Conservation (phyloP, 106 monocot species). For the Dendrobium chrysotoxum region DNA sequence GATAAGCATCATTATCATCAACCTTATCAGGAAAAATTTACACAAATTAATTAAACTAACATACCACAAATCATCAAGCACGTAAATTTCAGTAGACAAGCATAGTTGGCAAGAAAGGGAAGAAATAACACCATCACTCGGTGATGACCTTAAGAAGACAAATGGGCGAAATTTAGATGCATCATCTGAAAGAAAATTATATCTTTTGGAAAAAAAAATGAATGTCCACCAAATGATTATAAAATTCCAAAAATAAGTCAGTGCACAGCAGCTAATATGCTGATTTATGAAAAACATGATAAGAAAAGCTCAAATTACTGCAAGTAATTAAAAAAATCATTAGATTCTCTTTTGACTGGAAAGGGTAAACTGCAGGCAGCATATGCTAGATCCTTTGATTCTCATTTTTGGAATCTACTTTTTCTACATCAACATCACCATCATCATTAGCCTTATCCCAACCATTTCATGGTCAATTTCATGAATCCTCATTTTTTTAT, state of each 20-base stretch:
- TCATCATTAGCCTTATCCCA: background rate
- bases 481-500: conserved; percentile 1
- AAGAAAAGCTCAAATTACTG: background rate
- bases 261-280: background rate
- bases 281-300: background rate
- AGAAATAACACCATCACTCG: no score
- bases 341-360: background rate
- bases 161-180: no score
- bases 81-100: no score
- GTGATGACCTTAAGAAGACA: no score
- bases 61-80: no score
- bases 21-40: no score
- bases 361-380: background rate
- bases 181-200: no score
- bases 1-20: no score
- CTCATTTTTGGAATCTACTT: background rate
- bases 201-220: no score
- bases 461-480: background rate
- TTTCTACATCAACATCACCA: background rate
- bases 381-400: background rate
- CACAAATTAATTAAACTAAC: no score
- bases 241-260: background rate
- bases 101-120: no score
- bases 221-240: background rate
- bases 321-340: background rate